Base-by-base conservation (phyloP, 768 basidiomycete genomes). In the Baorangia bicolor region DNA sequence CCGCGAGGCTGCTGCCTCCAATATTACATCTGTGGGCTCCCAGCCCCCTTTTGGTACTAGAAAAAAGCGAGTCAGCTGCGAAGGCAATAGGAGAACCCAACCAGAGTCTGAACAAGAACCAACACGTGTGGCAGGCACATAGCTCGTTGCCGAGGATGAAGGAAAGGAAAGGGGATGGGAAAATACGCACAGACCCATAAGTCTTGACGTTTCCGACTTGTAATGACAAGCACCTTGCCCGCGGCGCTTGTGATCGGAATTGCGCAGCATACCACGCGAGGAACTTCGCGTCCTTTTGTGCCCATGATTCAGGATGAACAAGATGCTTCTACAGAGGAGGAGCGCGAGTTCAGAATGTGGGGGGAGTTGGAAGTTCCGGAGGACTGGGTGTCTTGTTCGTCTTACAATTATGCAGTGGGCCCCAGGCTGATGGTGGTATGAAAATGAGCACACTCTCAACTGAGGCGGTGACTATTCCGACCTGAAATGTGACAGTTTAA, bases 31-130 rank as follows among this genome's bases (percentile, higher is more conserved):
- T 54, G 87, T 80, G 63, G 84, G 77, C 74, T 94, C 92, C 87
- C 87, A 94, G 69, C 92, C 92, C 72, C 92, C 92, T 79, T 94
- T 94, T n/a, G 92, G 92, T 67, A 94, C 92, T 93, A 69, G 51
- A 56, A 53, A 57, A 45, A 48, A 25, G 10, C 27, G 52, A 27
- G 58, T 57, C 42, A 59, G 61, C 33, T 25, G 18, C n/a, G 34
- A 42, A 45, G 49, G 23, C 16, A 48, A 57, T 11, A 30, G 16
- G 18, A 47, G 13, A 42, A 54, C 11, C 12, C 4, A 28, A 50
- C 38, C 14, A 53, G 49, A 40, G 23, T 38, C 20, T 20, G 11
- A 41, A 34, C 40, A 39, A 49, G 41, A 46, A 50, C 45, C 27
- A 18, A 56, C 41, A 30, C 41, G 40, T 35, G 38, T 39, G 35